Conservation (phyloP, 2,329 filamentous ascomycete genomes). For the Ascochyta lentis region DNA sequence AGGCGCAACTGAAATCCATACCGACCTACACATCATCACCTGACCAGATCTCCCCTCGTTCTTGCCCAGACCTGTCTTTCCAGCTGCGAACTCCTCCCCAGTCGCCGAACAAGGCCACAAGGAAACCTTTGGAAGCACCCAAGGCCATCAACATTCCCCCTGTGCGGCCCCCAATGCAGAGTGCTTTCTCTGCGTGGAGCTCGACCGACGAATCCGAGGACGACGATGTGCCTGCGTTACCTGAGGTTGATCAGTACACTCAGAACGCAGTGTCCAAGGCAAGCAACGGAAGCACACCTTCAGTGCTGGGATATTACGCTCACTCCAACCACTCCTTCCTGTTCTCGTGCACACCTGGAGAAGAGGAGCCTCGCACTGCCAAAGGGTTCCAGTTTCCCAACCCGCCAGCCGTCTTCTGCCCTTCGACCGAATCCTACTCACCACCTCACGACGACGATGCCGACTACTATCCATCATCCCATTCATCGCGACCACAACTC, state of each 20-base stretch:
- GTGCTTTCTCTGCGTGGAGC: slow-evolving; percentile 48
- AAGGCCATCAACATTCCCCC: slow-evolving; percentile 40
- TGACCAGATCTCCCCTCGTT: slow-evolving; percentile 30
- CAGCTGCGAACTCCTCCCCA: slow-evolving; percentile 25
- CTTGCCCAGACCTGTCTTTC: slow-evolving; percentile 42
- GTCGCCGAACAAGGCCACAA: slow-evolving; percentile 27
- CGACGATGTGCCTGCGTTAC: slow-evolving; percentile 21
- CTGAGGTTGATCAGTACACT: slow-evolving; percentile 16
- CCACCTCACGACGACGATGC: slow-evolving; percentile 14
- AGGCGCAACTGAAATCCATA: slow-evolving; percentile 43
- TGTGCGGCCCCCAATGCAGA: slow-evolving; percentile 41
- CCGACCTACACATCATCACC: slow-evolving; percentile 40
- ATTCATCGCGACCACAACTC: slow-evolving; percentile 35
- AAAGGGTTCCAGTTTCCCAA: slow-evolving; percentile 33
- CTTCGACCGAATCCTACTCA: slow-evolving; percentile 17
- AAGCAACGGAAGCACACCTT: slow-evolving; percentile 35
- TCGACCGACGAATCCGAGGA: slow-evolving; percentile 45
- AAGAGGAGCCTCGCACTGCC: slow-evolving; percentile 30
- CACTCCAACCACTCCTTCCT: slow-evolving; percentile 36
- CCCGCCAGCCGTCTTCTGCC: slow-evolving; percentile 18
- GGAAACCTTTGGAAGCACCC: slow-evolving; percentile 30
- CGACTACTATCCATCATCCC: slow-evolving; percentile 34
- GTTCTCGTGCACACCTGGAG: slow-evolving; percentile 40
- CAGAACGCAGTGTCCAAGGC: slow-evolving; percentile 18
- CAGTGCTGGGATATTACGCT: slow-evolving; percentile 42